phyloP scores from a whole-genome alignment of 2,329 filamentous ascomycete species.

The Drechslera avenae region DNA sequence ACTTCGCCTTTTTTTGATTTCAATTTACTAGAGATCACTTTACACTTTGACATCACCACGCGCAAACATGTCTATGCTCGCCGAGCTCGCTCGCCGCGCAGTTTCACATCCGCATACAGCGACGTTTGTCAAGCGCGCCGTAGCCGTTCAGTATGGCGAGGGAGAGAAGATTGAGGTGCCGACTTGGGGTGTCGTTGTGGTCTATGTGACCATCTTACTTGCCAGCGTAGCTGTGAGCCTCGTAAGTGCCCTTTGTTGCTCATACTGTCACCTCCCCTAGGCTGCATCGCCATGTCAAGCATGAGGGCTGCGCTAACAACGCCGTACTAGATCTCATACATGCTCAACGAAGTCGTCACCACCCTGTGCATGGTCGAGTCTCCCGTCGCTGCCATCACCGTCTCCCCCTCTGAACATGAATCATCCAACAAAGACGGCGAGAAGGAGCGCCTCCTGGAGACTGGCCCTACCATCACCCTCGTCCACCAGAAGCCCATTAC shows the following conservation, averaged over 20 bases:
- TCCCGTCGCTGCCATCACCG: constrained; percentile 57
- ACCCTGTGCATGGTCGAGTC: constrained; percentile 69
- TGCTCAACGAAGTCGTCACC: constrained; percentile 63
- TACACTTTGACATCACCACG: background rate
- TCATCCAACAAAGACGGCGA: constrained; percentile 48
- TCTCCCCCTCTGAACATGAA: constrained; percentile 54
- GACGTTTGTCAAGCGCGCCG: constrained; percentile 37
- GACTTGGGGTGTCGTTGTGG: constrained; percentile 32
- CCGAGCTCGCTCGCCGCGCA: constrained; percentile 40
- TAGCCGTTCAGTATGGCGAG: constrained; percentile 12
- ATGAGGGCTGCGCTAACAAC: constrained; percentile 1
- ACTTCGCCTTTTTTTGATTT: constrained; percentile 1
- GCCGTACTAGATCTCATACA: constrained; percentile 55
- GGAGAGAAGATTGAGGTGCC: constrained; percentile 34
- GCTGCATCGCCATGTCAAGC: background rate
- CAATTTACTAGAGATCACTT: background rate
- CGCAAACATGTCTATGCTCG: constrained; percentile 28
- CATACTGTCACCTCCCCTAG: background rate
- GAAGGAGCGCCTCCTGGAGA: constrained; percentile 48
- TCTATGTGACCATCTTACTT: constrained; percentile 45
- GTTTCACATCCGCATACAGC: constrained; percentile 33
- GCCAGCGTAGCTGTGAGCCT: constrained; percentile 51
- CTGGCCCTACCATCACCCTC: constrained; percentile 48
- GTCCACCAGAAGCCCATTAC: constrained; percentile 65
- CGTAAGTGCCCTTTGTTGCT: constrained; percentile 36